Conservation (phyloP, 495 filamentous ascomycete species). For the Lasiosphaeria miniovina region DNA sequence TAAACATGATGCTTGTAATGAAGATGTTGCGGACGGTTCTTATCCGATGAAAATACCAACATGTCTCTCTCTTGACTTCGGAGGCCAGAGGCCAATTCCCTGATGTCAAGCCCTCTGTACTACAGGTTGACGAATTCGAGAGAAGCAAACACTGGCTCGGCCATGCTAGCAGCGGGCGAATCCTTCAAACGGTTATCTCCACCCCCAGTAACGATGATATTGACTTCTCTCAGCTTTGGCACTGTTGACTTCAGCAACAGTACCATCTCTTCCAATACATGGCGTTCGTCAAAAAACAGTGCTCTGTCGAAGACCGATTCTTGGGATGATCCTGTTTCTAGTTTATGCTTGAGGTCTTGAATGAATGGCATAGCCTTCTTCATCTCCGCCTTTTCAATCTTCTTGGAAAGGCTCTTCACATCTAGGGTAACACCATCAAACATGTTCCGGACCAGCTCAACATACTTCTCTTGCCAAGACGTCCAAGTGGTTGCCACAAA, state of each 20-base stretch:
- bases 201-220: background rate
- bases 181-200: background rate
- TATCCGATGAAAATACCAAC: too few species aligned
- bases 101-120: too few species aligned
- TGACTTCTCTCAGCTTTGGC: conserved; percentile 3
- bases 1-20: too few species aligned
- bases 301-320: conserved; percentile 68
- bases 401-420: conserved; percentile 68
- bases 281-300: conserved; percentile 74
- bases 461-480: conserved; percentile 80
- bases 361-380: conserved; percentile 96
- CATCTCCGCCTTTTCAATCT: conserved; percentile 69
- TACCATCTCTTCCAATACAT: conserved; percentile 48
- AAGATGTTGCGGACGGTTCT: too few species aligned
- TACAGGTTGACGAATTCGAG: background rate
- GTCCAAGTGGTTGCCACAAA: conserved; percentile 71
- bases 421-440: conserved; percentile 47
- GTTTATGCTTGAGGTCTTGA: conserved; percentile 56
- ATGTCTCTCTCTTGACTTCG: too few species aligned
- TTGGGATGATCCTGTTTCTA: conserved; percentile 44
- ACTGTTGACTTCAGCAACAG: background rate
- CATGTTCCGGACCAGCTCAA: conserved; percentile 64
- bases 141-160: background rate
- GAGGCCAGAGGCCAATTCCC: conserved; percentile 1
- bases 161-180: background rate